Conservation (phyloP, 371 early-diverging fungal genomes). For the Mucor circinelloides region DNA sequence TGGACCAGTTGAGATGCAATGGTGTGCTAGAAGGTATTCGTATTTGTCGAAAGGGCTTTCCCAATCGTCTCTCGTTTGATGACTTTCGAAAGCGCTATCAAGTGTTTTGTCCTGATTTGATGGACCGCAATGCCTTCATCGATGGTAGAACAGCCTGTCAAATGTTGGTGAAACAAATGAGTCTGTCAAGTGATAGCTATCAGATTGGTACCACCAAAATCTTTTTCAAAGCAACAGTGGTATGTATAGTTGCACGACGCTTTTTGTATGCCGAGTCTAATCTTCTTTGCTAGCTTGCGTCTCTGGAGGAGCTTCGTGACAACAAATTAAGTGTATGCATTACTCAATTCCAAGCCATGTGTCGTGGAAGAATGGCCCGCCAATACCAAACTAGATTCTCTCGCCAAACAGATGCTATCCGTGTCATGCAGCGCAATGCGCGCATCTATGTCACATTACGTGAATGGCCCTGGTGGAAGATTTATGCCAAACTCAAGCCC, state of each 20-base stretch:
- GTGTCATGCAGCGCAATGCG: constrained; percentile 90
- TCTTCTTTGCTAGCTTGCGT: constrained; percentile 53
- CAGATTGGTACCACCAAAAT: constrained; percentile 96
- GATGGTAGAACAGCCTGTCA: constrained; percentile 88
- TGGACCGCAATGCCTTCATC: constrained; percentile 67
- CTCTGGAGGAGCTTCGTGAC: constrained; percentile 96
- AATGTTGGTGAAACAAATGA: constrained; percentile 70
- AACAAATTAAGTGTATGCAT: constrained; percentile 80
- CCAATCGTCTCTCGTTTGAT: constrained; percentile 91
- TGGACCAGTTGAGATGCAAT: constrained; percentile 98
- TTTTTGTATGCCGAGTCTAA: not conserved
- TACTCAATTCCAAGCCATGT: constrained; percentile 84
- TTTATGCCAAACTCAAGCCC: constrained; percentile 98
- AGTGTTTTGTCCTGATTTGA: constrained; percentile 77
- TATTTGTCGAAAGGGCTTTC: constrained; percentile 98
- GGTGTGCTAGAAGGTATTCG: constrained; percentile 99
- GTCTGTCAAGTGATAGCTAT: constrained; percentile 80
- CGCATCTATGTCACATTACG: constrained; percentile 86
- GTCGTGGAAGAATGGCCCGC: constrained; percentile 86
- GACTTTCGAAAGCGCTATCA: constrained; percentile 98
- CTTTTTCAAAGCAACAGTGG: constrained; percentile 97
- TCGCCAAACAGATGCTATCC: constrained; percentile 86
- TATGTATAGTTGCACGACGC: not conserved
- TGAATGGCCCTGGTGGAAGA: constrained; percentile 96
- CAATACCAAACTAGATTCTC: constrained; percentile 67